These are phyloP conservation scores for Verruconis gallopava DNA, from an alignment of 2,329 filamentous ascomycete species.

Conservation along the genomic window DNA sequence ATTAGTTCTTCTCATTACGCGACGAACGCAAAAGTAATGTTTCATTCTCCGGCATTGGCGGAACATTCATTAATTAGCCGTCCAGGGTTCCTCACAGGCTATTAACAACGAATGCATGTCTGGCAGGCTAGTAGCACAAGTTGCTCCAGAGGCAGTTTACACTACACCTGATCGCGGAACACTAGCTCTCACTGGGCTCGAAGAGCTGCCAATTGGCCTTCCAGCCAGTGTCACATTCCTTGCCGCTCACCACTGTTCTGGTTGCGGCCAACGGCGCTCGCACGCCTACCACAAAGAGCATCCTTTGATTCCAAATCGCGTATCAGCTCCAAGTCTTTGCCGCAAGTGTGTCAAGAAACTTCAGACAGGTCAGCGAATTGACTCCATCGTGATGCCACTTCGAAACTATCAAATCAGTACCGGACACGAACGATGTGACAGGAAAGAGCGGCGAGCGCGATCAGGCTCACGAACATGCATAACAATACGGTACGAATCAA, in stretches of 20 bases:
- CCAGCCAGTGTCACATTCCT: constrained; percentile 7
- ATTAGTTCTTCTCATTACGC: no score
- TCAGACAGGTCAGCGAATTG: constrained; percentile 44
- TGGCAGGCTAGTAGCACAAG: no score
- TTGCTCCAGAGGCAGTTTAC: no score
- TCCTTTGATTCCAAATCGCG: constrained; percentile 8
- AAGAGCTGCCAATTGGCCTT: background rate
- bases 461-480: background rate
- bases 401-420: background rate
- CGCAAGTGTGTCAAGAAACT: constrained; percentile 18
- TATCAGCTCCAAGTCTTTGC: constrained; percentile 29
- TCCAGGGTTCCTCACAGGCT: no score
- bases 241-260: constrained; percentile 8
- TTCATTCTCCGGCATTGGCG: no score
- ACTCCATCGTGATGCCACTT: constrained; percentile 24
- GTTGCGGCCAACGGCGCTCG: constrained; percentile 6
- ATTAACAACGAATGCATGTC: no score
- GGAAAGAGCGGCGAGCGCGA: background rate
- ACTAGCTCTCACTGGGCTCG: background rate
- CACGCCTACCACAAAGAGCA: constrained; percentile 9
- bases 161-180: background rate
- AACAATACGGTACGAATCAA: background rate
- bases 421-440: background rate
- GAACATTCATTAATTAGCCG: no score
- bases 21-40: no score